Percentiles rank a stretch among this genome's conserved stretches.
Conservation (phyloP, 2,329 filamentous ascomycete genomes). For the Penicillium decumbens region DNA sequence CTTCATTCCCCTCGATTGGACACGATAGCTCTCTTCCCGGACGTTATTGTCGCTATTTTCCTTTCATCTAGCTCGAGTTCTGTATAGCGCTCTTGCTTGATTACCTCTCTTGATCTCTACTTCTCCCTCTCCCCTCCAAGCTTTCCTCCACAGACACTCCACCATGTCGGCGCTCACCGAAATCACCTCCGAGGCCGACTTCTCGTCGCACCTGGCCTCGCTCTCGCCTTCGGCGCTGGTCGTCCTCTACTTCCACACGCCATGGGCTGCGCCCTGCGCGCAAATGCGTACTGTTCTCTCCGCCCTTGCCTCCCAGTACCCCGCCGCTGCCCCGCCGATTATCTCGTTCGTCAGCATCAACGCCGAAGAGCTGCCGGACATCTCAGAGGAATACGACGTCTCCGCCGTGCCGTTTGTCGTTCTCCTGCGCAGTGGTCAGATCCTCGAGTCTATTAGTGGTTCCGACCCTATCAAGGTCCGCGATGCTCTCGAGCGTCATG, state of each 20-base stretch:
- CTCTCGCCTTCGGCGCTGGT: slow-evolving; percentile 68
- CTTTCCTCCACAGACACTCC: slow-evolving; percentile 6
- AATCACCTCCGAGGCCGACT: slow-evolving; percentile 68
- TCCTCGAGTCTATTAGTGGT: slow-evolving; percentile 81
- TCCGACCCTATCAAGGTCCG: slow-evolving; percentile 84
- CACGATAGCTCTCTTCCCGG: background rate
- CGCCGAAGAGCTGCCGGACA: slow-evolving; percentile 87
- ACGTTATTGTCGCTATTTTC: background rate
- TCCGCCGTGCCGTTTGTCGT: slow-evolving; percentile 89
- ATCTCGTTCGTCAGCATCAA: slow-evolving; percentile 87
- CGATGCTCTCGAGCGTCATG: slow-evolving; percentile 77
- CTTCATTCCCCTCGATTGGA: slow-evolving; percentile 12
- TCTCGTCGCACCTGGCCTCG: slow-evolving; percentile 62
- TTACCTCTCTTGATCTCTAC: background rate
- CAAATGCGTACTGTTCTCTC: slow-evolving; percentile 86
- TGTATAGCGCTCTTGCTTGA: background rate
- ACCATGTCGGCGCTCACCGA: slow-evolving; percentile 73
- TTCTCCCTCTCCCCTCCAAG: background rate
- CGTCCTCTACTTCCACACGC: slow-evolving; percentile 89
- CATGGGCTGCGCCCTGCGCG: slow-evolving; percentile 92
- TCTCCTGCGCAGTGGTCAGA: slow-evolving; percentile 67
- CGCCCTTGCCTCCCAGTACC: slow-evolving; percentile 81
- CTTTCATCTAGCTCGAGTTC: background rate
- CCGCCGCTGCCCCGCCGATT: slow-evolving; percentile 58
- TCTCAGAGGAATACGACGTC: slow-evolving; percentile 89